Evolutionary conservation across 2,329 filamentous ascomycete genomes (phyloP), one percentile per base, ranked within the genome.

Genomic region (Neoascochyta sp.): DNA sequence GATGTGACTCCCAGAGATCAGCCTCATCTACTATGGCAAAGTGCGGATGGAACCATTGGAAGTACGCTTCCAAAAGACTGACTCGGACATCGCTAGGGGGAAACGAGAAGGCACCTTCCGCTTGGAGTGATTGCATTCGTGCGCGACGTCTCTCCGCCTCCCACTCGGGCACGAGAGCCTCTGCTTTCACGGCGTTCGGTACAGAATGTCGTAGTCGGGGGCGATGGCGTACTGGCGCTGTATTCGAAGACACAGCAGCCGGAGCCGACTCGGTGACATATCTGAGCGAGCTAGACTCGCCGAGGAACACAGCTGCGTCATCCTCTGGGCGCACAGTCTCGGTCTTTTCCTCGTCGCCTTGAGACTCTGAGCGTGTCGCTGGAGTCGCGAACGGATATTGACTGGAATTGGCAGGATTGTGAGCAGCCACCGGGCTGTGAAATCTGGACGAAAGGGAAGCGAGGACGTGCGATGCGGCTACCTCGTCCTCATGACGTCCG

Each of bases 21-120:
- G 57, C 54, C 4, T 70, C 65, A 40, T 76, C 71, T 1, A 78
- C 42, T 9, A 78, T 64, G 0, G 74, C 72, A 26, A 76, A 78
- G 31, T 70, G 71, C 0, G 74, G 72, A 39, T 78, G 74, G 29
- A 76, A 76, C 67, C 72, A 74, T 13, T 63, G 57, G 32, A 78
- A 77, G 52, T 76, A 78, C 0, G 73, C 72, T 11, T 66, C 56
- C 1, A 76, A 45, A 0, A 73, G 57, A 1, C 61, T 61, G 4
- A 69, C 55, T 22, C 67, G 67, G 11, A 68, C 60, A 2, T 62
- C 47, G 9, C 56, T 41, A 2, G 67, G 60, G 0, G 73, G 73
- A 14, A 74, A 67, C 0, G 65, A 63, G 22, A 76, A 66, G 3
- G 60, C 65, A 1, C 62, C 67, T 18, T 66, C 64, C 3, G 54